These are phyloP conservation scores for Bombardia bombarda DNA, from an alignment of 495 filamentous ascomycete species.

Conservation along the genomic window DNA sequence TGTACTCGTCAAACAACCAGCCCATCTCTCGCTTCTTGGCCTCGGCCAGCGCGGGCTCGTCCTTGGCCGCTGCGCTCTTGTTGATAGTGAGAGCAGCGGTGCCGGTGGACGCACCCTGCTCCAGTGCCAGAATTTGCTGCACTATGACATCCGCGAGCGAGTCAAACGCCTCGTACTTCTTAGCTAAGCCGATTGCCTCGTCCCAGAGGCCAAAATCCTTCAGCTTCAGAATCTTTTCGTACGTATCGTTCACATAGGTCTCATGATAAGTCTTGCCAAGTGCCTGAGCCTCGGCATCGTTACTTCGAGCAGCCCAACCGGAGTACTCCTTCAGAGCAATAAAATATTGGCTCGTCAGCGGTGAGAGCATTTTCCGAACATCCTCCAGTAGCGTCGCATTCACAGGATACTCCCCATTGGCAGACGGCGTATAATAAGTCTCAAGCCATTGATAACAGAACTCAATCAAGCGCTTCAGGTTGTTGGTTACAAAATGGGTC, in stretches of 20 bases:
- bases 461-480: constrained; percentile 47
- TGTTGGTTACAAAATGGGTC: constrained; percentile 48
- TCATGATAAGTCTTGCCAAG: constrained; percentile 29
- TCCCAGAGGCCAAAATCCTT: constrained; percentile 60
- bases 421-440: constrained; percentile 4
- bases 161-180: constrained; percentile 61
- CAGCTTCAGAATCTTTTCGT: constrained; percentile 41
- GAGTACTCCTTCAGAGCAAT: constrained; percentile 33
- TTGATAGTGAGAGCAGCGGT: too few species aligned
- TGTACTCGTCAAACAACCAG: constrained; percentile 64
- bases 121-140: constrained; percentile 28
- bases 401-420: constrained; percentile 4
- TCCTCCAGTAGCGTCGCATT: constrained; percentile 22
- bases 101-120: constrained; percentile 15
- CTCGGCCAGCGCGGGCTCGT: constrained; percentile 19
- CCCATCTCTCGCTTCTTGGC: constrained; percentile 35
- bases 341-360: constrained; percentile 38
- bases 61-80: constrained; percentile 15
- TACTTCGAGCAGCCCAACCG: constrained; percentile 29
- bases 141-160: constrained; percentile 56
- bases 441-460: constrained; percentile 33
- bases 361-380: constrained; percentile 31
- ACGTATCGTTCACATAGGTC: constrained; percentile 29
- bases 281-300: constrained; percentile 22
- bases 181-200: constrained; percentile 63